A percentile compares a stretch with the other conserved stretches of the same genome.
These are phyloP conservation scores for Populus simonii DNA, from an alignment of 345 rosid genomes.

Conservation along the genomic window DNA sequence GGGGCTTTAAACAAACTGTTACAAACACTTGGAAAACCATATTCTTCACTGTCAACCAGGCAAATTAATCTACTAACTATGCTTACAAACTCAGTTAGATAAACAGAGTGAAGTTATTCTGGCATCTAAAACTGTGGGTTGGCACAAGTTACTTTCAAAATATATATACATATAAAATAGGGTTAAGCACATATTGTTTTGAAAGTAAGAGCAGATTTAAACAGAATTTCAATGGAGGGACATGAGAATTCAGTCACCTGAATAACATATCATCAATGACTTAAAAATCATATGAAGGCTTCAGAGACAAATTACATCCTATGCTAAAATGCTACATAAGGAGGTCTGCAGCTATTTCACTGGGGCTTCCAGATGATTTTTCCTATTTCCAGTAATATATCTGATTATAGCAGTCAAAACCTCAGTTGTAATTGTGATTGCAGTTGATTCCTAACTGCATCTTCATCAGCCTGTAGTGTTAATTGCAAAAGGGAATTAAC, in stretches of 20 bases:
- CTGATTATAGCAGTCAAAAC: too few species aligned
- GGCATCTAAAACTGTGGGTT: neutral
- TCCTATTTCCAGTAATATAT: too few species aligned
- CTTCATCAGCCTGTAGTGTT: too few species aligned
- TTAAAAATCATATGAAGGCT: neutral
- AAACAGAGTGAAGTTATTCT: neutral
- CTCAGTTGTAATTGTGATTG: too few species aligned
- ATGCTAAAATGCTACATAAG: neutral
- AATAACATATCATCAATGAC: neutral
- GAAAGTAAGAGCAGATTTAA: neutral
- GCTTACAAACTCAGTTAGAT: neutral
- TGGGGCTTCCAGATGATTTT: too few species aligned
- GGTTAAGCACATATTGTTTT: neutral
- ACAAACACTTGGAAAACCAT: neutral
- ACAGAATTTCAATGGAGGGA: neutral
- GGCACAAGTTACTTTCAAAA: neutral
- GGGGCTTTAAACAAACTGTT: neutral
- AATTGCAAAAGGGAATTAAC: too few species aligned
- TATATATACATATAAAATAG: too few species aligned
- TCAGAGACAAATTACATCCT: neutral
- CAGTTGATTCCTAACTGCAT: too few species aligned
- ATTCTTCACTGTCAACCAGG: neutral
- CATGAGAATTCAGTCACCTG: neutral
- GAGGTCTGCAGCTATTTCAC: neutral
- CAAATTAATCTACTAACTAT: neutral